A percentile compares a stretch with the other conserved stretches of the same genome.
These are phyloP conservation scores for Penicillium sp. DNA, from an alignment of 2,329 filamentous ascomycete species.

Conservation along the genomic window DNA sequence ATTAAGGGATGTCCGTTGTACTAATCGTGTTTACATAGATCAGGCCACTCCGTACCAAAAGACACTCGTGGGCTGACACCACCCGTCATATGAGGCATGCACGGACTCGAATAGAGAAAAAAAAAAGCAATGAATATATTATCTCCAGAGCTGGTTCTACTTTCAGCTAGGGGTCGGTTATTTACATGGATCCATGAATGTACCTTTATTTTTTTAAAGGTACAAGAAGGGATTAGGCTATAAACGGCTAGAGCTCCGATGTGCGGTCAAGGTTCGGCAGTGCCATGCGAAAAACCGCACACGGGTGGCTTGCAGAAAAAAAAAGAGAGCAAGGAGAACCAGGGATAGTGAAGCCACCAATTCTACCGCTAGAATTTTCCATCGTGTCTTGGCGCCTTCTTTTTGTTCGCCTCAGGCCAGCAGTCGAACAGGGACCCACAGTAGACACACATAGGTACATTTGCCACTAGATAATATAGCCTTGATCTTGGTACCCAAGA, in stretches of 20 bases:
- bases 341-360: neutral
- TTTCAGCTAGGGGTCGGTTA: neutral
- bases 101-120: neutral
- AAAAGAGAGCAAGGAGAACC: neutral
- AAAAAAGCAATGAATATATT: neutral
- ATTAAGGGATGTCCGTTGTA: neutral
- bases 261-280: neutral
- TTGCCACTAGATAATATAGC: neutral
- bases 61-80: neutral
- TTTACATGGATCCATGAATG: too few relatives aligned
- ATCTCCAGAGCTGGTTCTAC: too few relatives aligned
- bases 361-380: constrained; percentile 4
- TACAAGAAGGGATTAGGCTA: neutral
- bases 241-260: neutral
- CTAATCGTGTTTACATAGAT: neutral
- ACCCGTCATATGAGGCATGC: neutral
- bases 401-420: constrained; percentile 3
- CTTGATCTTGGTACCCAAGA: constrained; percentile 1
- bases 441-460: constrained; percentile 2
- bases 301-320: neutral
- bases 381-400: neutral
- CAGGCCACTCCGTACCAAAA: neutral
- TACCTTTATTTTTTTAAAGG: too few relatives aligned
- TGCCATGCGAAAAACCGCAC: neutral
- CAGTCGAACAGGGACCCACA: neutral